Evolutionary conservation across 2,329 filamentous ascomycete genomes (phyloP).

Genomic region (Zymoseptoria brevis): DNA sequence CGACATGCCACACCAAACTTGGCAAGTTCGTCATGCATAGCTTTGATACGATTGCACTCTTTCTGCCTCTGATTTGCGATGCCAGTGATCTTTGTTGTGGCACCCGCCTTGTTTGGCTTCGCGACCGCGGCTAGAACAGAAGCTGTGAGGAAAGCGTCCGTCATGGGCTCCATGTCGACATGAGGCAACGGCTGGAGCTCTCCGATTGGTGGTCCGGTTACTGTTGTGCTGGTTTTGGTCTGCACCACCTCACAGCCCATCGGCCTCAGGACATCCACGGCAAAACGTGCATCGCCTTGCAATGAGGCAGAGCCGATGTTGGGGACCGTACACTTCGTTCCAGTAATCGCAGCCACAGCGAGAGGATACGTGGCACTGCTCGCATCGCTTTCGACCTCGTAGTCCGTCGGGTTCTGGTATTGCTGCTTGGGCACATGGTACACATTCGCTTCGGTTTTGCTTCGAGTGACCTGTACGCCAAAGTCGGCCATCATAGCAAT

Average conservation of each 20-base stretch:
- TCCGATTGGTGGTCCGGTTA: slow-evolving; percentile 75
- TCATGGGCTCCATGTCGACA: slow-evolving; percentile 99
- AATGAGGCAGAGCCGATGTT: slow-evolving; percentile 91
- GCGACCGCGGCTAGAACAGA: slow-evolving; percentile 88
- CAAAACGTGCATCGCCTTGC: slow-evolving; percentile 91
- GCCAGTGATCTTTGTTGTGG: slow-evolving; percentile 74
- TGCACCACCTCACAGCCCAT: slow-evolving; percentile 94
- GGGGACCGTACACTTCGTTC: slow-evolving; percentile 88
- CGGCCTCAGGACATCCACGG: slow-evolving; percentile 75
- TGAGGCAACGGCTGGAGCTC: slow-evolving; percentile 66
- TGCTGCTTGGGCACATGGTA: slow-evolving; percentile 83
- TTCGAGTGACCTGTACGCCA: slow-evolving; percentile 71
- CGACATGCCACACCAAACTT: slow-evolving; percentile 85
- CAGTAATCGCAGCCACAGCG: slow-evolving; percentile 88
- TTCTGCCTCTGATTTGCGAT: slow-evolving; percentile 98
- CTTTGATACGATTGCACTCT: slow-evolving; percentile 91
- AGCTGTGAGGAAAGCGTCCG: slow-evolving; percentile 92
- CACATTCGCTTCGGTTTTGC: slow-evolving; percentile 72
- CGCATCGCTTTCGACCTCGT: slow-evolving; percentile 91
- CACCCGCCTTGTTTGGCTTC: slow-evolving; percentile 52
- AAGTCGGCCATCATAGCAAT: slow-evolving; percentile 95
- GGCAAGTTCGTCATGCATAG: slow-evolving; percentile 88
- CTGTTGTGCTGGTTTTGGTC: slow-evolving; percentile 77
- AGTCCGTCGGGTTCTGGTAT: slow-evolving; percentile 78
- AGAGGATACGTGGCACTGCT: slow-evolving; percentile 96